Evolutionary conservation across 371 early-diverging fungal genomes (phyloP).

Genomic region (Nosema bombycis): DNA sequence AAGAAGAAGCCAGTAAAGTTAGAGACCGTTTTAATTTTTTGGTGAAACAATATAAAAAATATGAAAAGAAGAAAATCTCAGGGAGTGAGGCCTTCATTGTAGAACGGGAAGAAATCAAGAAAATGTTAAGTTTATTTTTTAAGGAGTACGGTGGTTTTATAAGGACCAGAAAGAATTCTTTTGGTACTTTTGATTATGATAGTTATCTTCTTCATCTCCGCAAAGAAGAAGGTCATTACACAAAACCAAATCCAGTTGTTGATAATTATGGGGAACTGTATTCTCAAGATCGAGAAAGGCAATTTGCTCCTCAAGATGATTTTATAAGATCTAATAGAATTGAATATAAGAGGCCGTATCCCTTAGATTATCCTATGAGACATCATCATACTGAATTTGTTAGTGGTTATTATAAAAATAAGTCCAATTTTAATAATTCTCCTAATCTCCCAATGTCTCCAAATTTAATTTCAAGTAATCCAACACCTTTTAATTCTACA

Average conservation of each 20-base stretch:
- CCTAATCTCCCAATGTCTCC: not conserved
- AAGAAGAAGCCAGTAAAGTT: conserved; percentile 19
- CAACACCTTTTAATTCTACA: not conserved
- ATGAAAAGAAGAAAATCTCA: conserved; percentile 22
- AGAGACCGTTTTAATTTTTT: conserved; percentile 20
- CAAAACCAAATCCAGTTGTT: not conserved
- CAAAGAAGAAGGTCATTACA: not conserved
- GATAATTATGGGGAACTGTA: too few species aligned
- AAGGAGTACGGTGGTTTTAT: conserved; percentile 37
- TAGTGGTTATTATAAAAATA: not conserved
- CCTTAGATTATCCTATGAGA: not conserved
- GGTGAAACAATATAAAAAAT: conserved; percentile 36
- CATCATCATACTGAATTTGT: not conserved
- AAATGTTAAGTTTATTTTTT: conserved; percentile 33
- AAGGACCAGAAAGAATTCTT: conserved; percentile 38
- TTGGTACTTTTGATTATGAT: conserved; percentile 45
- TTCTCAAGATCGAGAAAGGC: too few species aligned
- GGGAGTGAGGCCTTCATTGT: not conserved
- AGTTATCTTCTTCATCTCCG: conserved; percentile 22
- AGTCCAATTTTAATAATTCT: not conserved
- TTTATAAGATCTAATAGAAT: not conserved
- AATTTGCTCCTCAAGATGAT: not conserved
- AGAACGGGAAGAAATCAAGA: conserved; percentile 24
- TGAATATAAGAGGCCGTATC: not conserved
- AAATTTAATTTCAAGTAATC: not conserved